phyloP scores from a whole-genome alignment of 306 rosid genomes.

The Herpetospermum pedunculosum region DNA sequence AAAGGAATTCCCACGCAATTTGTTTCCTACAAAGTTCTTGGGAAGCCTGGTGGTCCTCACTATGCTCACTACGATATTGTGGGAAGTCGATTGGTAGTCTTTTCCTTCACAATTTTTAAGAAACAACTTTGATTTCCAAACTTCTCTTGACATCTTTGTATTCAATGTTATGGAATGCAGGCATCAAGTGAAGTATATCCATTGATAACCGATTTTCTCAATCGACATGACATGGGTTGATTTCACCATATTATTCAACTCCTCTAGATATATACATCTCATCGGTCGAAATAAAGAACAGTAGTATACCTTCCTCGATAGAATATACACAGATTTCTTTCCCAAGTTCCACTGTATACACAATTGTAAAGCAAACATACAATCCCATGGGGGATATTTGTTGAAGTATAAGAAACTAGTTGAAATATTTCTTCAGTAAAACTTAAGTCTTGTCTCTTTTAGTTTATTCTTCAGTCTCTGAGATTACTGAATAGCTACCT shows the following conservation, averaged over 20 bases:
- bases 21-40: conserved; percentile 60
- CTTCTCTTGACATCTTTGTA: not conserved
- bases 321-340: not conserved
- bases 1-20: conserved; percentile 57
- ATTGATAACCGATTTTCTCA: conserved; percentile 49
- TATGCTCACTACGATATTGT: conserved; percentile 86
- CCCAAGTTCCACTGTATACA: not conserved
- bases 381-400: not conserved
- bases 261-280: not conserved
- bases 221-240: conserved; percentile 49
- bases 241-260: not conserved
- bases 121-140: not conserved
- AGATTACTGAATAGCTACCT: not conserved
- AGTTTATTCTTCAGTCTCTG: not conserved
- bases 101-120: not conserved
- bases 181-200: conserved; percentile 67
- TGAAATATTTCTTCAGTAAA: not conserved
- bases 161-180: conserved; percentile 30
- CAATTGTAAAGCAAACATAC: not conserved
- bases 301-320: not conserved
- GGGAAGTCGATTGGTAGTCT: conserved; percentile 64
- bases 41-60: conserved; percentile 71
- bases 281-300: not conserved
- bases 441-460: not conserved
- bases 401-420: not conserved